Evolutionary conservation across 2,329 filamentous ascomycete genomes (phyloP), one percentile per base, ranked within the genome.

Genomic region (Microsporum audouinii): DNA sequence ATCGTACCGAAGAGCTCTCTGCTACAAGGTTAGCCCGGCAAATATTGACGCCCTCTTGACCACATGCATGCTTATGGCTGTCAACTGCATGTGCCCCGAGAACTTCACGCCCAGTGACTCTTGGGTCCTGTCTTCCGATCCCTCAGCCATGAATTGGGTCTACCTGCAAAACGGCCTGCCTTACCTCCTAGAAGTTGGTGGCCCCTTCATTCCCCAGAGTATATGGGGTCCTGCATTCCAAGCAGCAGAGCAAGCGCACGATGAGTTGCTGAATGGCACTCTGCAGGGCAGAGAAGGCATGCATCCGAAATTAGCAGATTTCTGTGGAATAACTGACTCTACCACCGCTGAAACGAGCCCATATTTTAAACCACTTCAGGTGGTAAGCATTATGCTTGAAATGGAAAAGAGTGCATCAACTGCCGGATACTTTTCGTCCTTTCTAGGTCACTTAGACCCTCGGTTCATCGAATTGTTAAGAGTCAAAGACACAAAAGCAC

Each of bases 11-110:
- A 53, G 60, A 6, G 70, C 67, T 12, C 62, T 72, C 12, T 63
- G 61, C 1, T 58, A 60, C 2, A 59, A 57, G 2, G 58, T 72
- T 6, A 61, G 47, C 5, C 57, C 59, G 5, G 58, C 66, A 1
- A 72, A 66, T 29, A 63, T 71, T 4, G 66, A 70, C 34, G 64
- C 65, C 0, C 62, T 72, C 2, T 38, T 72, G 7, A 72, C 70
- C 5, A 67, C 68, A 1, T 71, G 69, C 63, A 71, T 72, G 66
- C 63, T 72, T 39, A 70, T 72, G 64, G 65, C 69, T 0, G 60
- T 69, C 1, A 66, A 66, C n/a, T 64, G 67, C 1, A 58, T 71
- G 7, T 68, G 66, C 3, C 67, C 68, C 0, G 65, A 66, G 12
- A 61, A 65, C 27, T 68, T 68, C 53, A 51, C 66, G 2, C 61